These are phyloP conservation scores for Fonsecaea nubica DNA, from an alignment of 2,329 filamentous ascomycete genomes.

Conservation along the genomic window DNA sequence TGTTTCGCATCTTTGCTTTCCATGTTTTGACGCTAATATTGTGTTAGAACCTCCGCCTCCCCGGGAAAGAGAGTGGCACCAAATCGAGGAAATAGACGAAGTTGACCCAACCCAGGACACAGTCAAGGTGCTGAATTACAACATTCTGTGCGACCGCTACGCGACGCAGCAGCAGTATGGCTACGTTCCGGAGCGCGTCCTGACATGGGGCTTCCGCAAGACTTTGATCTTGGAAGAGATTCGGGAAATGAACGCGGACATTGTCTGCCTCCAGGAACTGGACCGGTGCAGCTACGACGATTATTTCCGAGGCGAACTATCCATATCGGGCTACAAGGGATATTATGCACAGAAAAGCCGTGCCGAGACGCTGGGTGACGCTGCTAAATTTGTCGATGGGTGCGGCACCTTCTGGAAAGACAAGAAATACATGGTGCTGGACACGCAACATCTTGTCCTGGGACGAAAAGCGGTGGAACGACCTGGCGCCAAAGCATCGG, in stretches of 20 bases:
- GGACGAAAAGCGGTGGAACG: constrained; percentile 89
- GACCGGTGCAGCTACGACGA: constrained; percentile 91
- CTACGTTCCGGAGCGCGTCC: constrained; percentile 81
- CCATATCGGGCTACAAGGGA: constrained; percentile 88
- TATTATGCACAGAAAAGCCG: constrained; percentile 90
- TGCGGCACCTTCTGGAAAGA: constrained; percentile 97
- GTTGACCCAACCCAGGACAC: constrained; percentile 63
- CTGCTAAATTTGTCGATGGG: constrained; percentile 88
- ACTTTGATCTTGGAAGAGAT: constrained; percentile 85
- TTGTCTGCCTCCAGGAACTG: constrained; percentile 92
- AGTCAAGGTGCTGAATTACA: constrained; percentile 89
- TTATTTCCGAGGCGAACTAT: constrained; percentile 85
- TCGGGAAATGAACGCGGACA: constrained; percentile 78
- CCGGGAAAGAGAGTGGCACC: constrained; percentile 74
- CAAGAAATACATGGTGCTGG: constrained; percentile 89
- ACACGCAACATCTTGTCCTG: constrained; percentile 94
- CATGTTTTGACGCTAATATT: constrained; percentile 28
- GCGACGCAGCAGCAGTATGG: constrained; percentile 85
- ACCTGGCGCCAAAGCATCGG: constrained; percentile 95
- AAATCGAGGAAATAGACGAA: constrained; percentile 68
- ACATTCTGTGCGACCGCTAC: constrained; percentile 93
- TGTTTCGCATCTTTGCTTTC: constrained; percentile 48
- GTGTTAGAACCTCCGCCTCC: constrained; percentile 76
- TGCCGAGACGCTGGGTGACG: constrained; percentile 88
- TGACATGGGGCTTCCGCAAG: constrained; percentile 86